Evolutionary conservation across 148 eudicot species (phyloP).

Genomic region (Gaultheria prostrata): DNA sequence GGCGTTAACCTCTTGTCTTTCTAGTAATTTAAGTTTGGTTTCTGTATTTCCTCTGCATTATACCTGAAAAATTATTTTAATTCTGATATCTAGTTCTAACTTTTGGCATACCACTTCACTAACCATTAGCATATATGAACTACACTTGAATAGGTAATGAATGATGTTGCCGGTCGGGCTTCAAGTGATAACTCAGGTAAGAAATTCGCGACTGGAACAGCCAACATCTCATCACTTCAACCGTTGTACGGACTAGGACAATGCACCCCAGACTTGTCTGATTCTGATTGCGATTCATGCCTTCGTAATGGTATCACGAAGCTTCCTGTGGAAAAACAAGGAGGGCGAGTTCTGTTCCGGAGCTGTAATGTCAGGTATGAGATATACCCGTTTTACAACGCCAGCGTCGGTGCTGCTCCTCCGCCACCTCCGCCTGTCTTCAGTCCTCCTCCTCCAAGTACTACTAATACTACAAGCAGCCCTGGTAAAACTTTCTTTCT

Average conservation of each 20-base stretch:
- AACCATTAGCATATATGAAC: no score
- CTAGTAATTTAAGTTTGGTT: no score
- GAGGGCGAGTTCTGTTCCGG: neutral
- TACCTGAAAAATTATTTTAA: no score
- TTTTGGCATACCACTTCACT: neutral
- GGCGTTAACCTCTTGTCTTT: no score
- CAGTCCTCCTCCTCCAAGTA: no score
- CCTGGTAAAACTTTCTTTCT: no score
- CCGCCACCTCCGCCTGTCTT: neutral
- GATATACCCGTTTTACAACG: neutral
- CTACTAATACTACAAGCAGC: no score
- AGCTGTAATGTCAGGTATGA: constrained; percentile 2
- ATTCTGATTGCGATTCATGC: constrained; percentile 24
- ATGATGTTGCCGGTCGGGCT: neutral
- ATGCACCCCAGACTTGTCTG: constrained; percentile 38
- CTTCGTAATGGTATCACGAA: neutral
- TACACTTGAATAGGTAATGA: no score
- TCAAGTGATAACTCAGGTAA: no score
- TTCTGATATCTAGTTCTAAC: neutral
- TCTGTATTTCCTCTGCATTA: no score
- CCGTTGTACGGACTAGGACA: constrained; percentile 27
- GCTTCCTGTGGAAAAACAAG: constrained; percentile 2
- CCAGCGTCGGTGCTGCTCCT: neutral
- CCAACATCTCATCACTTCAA: constrained; percentile 1
- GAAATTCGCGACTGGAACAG: constrained; percentile 16